Evolutionary conservation across 2,329 filamentous ascomycete species (phyloP), one percentile per base, ranked within the genome.

Genomic region (Colletotrichum graminicola): DNA sequence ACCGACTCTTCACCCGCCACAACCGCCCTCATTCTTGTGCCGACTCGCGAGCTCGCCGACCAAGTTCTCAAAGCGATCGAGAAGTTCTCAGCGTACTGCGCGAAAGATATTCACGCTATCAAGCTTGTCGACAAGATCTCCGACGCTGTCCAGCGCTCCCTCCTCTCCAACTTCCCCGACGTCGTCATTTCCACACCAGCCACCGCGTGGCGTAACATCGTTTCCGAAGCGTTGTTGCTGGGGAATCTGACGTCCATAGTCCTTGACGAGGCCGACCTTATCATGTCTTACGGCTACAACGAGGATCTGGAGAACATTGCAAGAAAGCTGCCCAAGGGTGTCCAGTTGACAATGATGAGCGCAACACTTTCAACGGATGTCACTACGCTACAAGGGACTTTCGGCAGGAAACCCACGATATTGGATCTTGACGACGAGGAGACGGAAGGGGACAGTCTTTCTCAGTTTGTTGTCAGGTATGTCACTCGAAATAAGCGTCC

Each of bases 311-410:
- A 94, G 77, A 92, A 90, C 75, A 87, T 99, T 43, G 88, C 94
- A 0, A 90, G 92, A 75, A 88, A 91, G 2, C 85, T 98, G 29
- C 95, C 95, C 0, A 93, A 93, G 78, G 93, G 93, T 2, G 89
- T 97, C 0, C 96, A 99, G 83, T 95, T 94, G 1, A 91, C 96
- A 77, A 87, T 99, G 79, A 97, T 97, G 90, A 97, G 94, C 75
- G 96, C 96, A 8, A 99, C 96, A 0, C 86, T 99, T 64, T 95
- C 93, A 5, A 90, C 92, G 0, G 96, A 99, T 77, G 91, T 98
- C 4, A 92, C 98, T 75, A 92, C 90, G 1, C 82, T 99, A 69
- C 96, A 96, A 79, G 90, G 89, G 2, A 87, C 98, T 39, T 97
- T 99, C 81, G 96, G 94, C 80, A 88, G 91, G 55, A 91, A 93